Evolutionary conservation across 345 rosid species (phyloP), one percentile per base, ranked within the genome.

Genomic region (Orychophragmus violaceus): DNA sequence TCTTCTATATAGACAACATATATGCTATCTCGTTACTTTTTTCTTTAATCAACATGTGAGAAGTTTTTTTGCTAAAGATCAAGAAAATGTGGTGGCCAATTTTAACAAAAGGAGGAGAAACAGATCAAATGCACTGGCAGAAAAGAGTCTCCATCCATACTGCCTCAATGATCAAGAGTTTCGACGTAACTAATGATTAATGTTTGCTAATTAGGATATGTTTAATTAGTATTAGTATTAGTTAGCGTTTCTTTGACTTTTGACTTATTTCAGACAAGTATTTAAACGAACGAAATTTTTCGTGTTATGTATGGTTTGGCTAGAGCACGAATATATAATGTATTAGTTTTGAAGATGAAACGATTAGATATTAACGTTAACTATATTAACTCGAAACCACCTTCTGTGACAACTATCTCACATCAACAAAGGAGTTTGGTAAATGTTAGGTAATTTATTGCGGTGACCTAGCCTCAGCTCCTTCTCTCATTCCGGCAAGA

Each of bases 61-160:
- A 0, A 36, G 32, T 36, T 65, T 50, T 19, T 32, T 3, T 12
- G 2, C n/a, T n/a, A 69, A 50, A 32, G 39, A 25, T 37, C 7
- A 17, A 37, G 46, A 22, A 18, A 67, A 57, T n/a, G n/a, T 22
- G n/a, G n/a, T 55, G 1, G n/a, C 3, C 3, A 69, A n/a, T n/a
- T 0, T 25, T 36, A 18, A 10, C 8, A 24, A 69, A 62, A 63
- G 25, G 51, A n/a, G n/a, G n/a, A n/a, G 30, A 23, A 51, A 72
- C 76, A 72, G 76, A 64, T 49, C 53, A 72, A 39, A 72, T 64
- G 70, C 49, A 72, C 70, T 72, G 76, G 62, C 76, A 56, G 27
- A 25, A 35, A 55, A 32, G 35, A 71, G 29, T 8, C 37, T 33
- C 37, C 32, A 29, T 63, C 52, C 70, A 71, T 61, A 8, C 68